Evolutionary conservation across 2,329 filamentous ascomycete species (phyloP).

Genomic region (Fusarium gaditjirri): DNA sequence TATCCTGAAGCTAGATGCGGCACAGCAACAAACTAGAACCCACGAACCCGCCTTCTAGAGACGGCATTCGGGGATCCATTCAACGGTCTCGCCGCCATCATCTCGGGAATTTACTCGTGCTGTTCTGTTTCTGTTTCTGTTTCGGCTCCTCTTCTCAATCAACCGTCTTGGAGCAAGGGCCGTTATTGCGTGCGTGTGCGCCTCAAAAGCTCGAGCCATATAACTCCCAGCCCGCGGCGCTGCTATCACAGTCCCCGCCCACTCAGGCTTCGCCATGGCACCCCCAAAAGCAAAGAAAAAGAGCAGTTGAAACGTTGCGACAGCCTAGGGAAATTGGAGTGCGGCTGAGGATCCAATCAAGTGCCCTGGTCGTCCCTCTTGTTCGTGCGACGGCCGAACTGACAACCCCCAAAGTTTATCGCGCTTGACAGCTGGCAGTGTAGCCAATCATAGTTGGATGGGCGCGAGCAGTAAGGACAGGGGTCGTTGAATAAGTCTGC

Average conservation of each 20-base stretch:
- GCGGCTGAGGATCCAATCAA: conserved; percentile 31
- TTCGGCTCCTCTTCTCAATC: not conserved
- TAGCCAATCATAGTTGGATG: conserved; percentile 2
- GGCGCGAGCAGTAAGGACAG: not conserved
- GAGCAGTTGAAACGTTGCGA: conserved; percentile 32
- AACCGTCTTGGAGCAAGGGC: not conserved
- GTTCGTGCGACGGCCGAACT: conserved; percentile 5
- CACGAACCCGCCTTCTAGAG: not conserved
- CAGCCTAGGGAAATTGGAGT: not conserved
- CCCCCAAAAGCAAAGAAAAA: not conserved
- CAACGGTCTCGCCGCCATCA: not conserved
- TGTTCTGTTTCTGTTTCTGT: not conserved
- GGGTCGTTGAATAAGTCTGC: conserved; percentile 7
- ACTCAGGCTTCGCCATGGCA: conserved; percentile 8
- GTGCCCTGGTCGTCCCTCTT: conserved; percentile 4
- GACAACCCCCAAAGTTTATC: conserved; percentile 1
- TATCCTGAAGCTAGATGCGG: conserved; percentile 16
- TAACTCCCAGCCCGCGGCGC: not conserved
- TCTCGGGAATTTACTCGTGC: conserved; percentile 7
- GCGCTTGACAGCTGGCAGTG: conserved; percentile 21
- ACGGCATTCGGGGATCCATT: not conserved
- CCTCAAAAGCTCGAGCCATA: not conserved
- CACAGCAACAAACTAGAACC: conserved; percentile 6
- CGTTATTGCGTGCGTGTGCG: not conserved
- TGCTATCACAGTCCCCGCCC: not conserved